A percentile compares a stretch with the other conserved stretches of the same genome.
Conservation (phyloP, 208 protist genomes). For the Trypanosoma melophagium region DNA sequence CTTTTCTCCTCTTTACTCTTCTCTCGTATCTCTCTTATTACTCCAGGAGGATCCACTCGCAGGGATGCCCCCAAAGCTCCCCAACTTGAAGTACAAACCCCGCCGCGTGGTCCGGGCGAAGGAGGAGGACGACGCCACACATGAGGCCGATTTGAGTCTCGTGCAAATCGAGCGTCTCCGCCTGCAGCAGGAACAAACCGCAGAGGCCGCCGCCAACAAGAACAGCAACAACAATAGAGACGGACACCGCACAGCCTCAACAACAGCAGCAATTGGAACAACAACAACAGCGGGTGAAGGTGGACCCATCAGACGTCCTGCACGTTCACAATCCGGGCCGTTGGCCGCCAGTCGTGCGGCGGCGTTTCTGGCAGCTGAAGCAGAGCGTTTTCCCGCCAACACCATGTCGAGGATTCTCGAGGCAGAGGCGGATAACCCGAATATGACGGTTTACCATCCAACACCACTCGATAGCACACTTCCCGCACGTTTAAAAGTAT, state of each 20-base stretch:
- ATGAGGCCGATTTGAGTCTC: constrained; percentile 44
- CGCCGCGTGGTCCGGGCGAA: constrained; percentile 43
- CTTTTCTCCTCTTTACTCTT: no score
- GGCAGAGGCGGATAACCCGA: constrained; percentile 12
- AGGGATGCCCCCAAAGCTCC: constrained; percentile 67
- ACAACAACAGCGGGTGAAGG: neutral
- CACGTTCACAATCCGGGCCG: neutral
- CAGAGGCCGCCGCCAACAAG: no score
- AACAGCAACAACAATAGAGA: no score
- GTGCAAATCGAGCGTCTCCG: constrained; percentile 62
- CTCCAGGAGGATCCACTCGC: no score
- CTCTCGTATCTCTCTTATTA: no score
- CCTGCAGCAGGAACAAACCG: constrained; percentile 34
- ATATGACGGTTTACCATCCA: constrained; percentile 33
- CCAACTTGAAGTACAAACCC: constrained; percentile 70
- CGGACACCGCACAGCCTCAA: constrained; percentile 5
- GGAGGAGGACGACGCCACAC: constrained; percentile 23
- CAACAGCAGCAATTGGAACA: constrained; percentile 11
- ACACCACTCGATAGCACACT: constrained; percentile 30
- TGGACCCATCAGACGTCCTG: neutral
- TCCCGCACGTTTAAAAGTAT: constrained; percentile 14
- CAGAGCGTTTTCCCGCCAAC: constrained; percentile 49
- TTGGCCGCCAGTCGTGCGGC: neutral
- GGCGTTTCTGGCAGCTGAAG: constrained; percentile 25
- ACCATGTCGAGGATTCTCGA: constrained; percentile 52